These are phyloP conservation scores for Teunomyces panamensis DNA, from an alignment of 805 yeast species.

Conservation along the genomic window DNA sequence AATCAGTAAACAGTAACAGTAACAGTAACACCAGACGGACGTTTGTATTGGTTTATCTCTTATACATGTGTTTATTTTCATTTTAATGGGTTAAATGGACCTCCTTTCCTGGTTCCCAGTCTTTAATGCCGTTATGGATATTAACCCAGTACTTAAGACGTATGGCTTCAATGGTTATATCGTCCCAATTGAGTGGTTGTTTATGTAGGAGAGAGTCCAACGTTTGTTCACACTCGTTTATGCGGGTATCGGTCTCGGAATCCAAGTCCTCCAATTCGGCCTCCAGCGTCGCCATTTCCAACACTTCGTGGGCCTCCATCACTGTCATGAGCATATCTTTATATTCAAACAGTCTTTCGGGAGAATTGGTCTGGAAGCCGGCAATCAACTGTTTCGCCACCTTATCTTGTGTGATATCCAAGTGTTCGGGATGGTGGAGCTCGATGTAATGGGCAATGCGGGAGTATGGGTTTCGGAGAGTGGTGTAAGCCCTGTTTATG, in stretches of 20 bases:
- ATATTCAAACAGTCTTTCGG: slow-evolving; percentile 35
- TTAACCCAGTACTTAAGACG: slow-evolving; percentile 82
- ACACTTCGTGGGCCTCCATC: slow-evolving; percentile 78
- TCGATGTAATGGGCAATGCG: slow-evolving; percentile 45
- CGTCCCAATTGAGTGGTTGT: slow-evolving; percentile 44
- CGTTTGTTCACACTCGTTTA: slow-evolving; percentile 41
- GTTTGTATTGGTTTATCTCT: no score
- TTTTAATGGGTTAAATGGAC: slow-evolving; percentile 59
- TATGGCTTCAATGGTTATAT: slow-evolving; percentile 64
- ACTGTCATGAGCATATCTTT: slow-evolving; percentile 69
- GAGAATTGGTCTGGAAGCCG: slow-evolving; percentile 33
- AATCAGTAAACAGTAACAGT: no score
- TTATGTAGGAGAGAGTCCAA: slow-evolving; percentile 48
- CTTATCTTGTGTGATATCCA: slow-evolving; percentile 62
- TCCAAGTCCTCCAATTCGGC: slow-evolving; percentile 54
- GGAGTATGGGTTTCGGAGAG: slow-evolving; percentile 63
- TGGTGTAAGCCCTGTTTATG: slow-evolving; percentile 75
- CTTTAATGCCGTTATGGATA: slow-evolving; percentile 67
- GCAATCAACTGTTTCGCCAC: slow-evolving; percentile 40
- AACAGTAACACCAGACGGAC: no score
- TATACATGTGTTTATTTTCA: background rate
- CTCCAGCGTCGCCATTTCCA: slow-evolving; percentile 63
- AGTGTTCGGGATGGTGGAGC: slow-evolving; percentile 33
- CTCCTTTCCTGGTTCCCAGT: slow-evolving; percentile 73
- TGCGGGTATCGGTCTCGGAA: slow-evolving; percentile 55